Percentiles rank a stretch among this genome's conserved stretches.
phyloP scores from a whole-genome alignment of 2,329 filamentous ascomycete species.

The Diaporthe vexans region DNA sequence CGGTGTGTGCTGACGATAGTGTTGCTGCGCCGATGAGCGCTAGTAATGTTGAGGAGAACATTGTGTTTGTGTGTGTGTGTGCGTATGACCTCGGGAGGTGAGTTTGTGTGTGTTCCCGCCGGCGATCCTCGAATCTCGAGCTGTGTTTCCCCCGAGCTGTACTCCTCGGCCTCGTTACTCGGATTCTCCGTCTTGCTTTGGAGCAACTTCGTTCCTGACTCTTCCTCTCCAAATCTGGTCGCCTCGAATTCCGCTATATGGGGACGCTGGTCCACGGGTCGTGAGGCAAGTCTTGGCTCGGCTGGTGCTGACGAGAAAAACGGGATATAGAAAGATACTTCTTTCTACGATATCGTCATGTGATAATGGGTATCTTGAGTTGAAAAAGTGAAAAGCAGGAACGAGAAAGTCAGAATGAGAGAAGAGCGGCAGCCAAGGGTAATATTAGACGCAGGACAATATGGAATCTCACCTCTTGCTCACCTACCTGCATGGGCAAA shows the following conservation, averaged over 20 bases:
- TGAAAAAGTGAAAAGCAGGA: slow-evolving; percentile 20
- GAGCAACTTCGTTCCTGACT: neutral
- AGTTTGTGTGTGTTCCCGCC: slow-evolving; percentile 29
- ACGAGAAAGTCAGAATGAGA: slow-evolving; percentile 6
- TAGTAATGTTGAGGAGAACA: slow-evolving; percentile 62
- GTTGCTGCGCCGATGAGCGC: slow-evolving; percentile 59
- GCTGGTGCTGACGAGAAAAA: neutral
- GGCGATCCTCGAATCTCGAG: slow-evolving; percentile 6
- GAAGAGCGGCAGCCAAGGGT: slow-evolving; percentile 37
- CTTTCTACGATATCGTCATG: slow-evolving; percentile 15
- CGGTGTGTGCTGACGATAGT: slow-evolving; percentile 77
- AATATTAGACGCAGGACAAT: slow-evolving; percentile 38
- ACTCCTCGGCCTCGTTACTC: slow-evolving; percentile 9
- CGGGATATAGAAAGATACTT: slow-evolving; percentile 10
- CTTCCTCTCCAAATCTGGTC: neutral
- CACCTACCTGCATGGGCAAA: slow-evolving; percentile 19
- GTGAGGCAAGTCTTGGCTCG: neutral
- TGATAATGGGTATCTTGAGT: slow-evolving; percentile 23
- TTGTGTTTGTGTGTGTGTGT: slow-evolving; percentile 49
- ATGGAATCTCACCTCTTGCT: slow-evolving; percentile 36
- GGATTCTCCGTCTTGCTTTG: neutral
- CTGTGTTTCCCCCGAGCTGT: neutral
- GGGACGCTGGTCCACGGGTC: neutral
- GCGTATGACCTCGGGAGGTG: slow-evolving; percentile 25
- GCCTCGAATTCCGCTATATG: neutral